Evolutionary conservation across 1,139 yeast genomes (phyloP).

Genomic region (Magnusiomyces ingens): DNA sequence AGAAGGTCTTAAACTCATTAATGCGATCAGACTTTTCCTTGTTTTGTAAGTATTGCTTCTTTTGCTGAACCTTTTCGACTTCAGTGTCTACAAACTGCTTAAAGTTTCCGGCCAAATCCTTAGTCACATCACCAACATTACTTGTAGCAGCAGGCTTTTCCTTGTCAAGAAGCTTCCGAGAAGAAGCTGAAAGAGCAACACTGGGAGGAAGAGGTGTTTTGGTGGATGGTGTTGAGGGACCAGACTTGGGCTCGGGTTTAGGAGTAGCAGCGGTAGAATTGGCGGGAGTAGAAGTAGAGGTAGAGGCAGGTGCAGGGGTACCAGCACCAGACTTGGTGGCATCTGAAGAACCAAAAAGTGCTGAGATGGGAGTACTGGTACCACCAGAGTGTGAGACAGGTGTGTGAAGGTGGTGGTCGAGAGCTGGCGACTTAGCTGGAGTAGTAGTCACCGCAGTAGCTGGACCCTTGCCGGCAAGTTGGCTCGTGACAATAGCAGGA

Average conservation of each 20-base stretch:
- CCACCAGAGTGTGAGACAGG: constrained; percentile 10
- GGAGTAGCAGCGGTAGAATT: constrained; percentile 1
- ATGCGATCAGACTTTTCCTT: constrained; percentile 45
- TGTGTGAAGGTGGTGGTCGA: background rate
- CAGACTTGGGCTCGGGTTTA: constrained; percentile 8
- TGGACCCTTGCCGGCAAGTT: constrained; percentile 20
- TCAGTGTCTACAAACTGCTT: constrained; percentile 34
- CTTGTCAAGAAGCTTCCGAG: constrained; percentile 9
- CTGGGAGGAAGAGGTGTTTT: constrained; percentile 15
- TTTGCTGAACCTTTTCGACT: constrained; percentile 28
- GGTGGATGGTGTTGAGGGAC: constrained; percentile 1
- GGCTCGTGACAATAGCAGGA: constrained; percentile 65
- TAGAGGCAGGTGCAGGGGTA: background rate
- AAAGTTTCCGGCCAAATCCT: constrained; percentile 32
- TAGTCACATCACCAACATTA: constrained; percentile 20
- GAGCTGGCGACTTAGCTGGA: constrained; percentile 1
- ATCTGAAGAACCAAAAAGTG: constrained; percentile 11
- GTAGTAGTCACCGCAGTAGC: constrained; percentile 16
- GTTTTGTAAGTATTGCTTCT: constrained; percentile 28
- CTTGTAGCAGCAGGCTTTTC: constrained; percentile 2
- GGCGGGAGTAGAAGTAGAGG: background rate
- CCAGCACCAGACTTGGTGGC: background rate
- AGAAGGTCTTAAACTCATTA: constrained; percentile 73
- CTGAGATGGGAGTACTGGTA: constrained; percentile 16
- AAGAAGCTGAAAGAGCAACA: constrained; percentile 13